These are phyloP conservation scores for Lathyrus aphaca DNA, from an alignment of 306 rosid species.

Conservation along the genomic window DNA sequence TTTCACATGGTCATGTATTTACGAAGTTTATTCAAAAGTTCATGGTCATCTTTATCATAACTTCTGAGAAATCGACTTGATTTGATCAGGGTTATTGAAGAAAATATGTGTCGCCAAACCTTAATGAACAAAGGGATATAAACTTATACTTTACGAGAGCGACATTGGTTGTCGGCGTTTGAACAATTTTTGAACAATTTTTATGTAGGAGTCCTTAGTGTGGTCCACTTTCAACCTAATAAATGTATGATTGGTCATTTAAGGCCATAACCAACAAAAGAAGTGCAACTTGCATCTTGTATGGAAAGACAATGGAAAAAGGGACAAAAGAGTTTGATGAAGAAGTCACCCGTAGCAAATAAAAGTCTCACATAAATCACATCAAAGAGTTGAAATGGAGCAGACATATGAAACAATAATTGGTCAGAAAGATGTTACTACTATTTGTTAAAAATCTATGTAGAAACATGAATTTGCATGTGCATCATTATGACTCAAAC, in stretches of 20 bases:
- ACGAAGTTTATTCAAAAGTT: too few relatives aligned
- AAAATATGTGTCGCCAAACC: too few relatives aligned
- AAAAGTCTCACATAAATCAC: slow-evolving; percentile 25
- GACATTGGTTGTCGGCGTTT: too few relatives aligned
- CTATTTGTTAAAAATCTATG: neutral
- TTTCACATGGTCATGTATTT: neutral
- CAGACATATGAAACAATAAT: neutral
- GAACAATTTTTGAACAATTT: neutral
- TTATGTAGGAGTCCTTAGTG: neutral
- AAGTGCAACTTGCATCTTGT: slow-evolving; percentile 20
- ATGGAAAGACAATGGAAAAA: neutral
- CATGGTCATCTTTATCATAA: too few relatives aligned
- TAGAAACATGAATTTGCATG: slow-evolving; percentile 7
- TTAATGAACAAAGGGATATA: neutral
- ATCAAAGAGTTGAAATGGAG: slow-evolving; percentile 13
- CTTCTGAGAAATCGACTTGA: too few relatives aligned
- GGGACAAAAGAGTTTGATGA: slow-evolving; percentile 11
- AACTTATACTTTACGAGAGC: neutral
- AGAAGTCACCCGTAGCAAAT: neutral
- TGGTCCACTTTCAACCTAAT: neutral
- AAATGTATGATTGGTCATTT: slow-evolving; percentile 3
- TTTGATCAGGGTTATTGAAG: too few relatives aligned
- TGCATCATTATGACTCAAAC: neutral
- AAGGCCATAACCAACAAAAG: slow-evolving; percentile 5
- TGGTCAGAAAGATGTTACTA: neutral